phyloP scores from a whole-genome alignment of 2,329 filamentous ascomycete genomes.

The Curvularia eragrostidis region DNA sequence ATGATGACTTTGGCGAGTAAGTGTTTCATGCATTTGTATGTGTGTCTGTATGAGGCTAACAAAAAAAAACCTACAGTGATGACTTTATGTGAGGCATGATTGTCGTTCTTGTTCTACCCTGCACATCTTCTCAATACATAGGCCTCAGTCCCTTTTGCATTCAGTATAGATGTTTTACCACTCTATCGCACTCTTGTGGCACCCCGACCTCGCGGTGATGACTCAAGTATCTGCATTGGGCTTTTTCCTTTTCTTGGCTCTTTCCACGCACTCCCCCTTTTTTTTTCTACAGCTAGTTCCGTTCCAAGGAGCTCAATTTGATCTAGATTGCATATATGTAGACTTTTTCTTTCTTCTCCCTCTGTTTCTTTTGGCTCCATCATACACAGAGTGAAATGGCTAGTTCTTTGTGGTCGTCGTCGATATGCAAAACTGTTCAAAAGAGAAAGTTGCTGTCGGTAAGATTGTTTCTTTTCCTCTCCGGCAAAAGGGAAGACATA shows the following conservation, averaged over 20 bases:
- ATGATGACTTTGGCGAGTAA: constrained; percentile 86
- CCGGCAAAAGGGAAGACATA: too few species aligned
- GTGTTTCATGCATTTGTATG: constrained; percentile 50
- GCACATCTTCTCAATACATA: neutral
- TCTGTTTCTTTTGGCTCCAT: too few species aligned
- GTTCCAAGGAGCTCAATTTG: neutral
- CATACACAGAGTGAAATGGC: too few species aligned
- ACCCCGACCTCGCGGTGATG: neutral
- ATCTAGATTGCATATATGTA: neutral
- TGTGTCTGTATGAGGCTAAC: constrained; percentile 25
- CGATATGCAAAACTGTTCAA: neutral
- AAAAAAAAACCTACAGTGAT: constrained; percentile 37
- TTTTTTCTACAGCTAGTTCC: neutral
- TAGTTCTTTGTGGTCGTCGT: neutral
- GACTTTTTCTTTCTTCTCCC: neutral
- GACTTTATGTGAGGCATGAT: constrained; percentile 48
- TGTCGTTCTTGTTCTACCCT: neutral
- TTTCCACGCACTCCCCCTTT: neutral
- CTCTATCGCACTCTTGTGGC: neutral
- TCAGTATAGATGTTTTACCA: neutral
- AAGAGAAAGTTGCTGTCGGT: neutral
- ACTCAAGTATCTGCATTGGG: neutral
- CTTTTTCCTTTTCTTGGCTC: neutral
- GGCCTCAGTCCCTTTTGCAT: neutral
- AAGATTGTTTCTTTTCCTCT: neutral